Conservation (phyloP, 306 rosid species). For the Comarum palustre region DNA sequence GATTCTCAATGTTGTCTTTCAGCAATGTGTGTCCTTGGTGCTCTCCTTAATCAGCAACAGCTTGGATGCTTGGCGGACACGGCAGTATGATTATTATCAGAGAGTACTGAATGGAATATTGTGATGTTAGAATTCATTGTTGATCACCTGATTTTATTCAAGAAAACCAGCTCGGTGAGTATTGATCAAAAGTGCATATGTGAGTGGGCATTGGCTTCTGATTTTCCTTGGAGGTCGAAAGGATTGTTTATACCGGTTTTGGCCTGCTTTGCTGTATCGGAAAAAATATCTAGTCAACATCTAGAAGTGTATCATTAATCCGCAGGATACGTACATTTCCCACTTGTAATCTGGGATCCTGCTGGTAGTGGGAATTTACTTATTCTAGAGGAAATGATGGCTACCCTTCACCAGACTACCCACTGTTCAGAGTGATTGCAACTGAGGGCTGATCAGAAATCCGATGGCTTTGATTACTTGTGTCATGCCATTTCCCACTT, state of each 20-base stretch:
- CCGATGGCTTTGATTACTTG: constrained; percentile 23
- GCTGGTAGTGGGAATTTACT: constrained; percentile 22
- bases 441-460: constrained; percentile 23
- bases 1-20: constrained; percentile 20
- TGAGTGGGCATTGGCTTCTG: constrained; percentile 42
- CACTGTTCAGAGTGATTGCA: constrained; percentile 47
- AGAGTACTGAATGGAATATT: constrained; percentile 93
- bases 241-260: constrained; percentile 29
- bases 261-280: constrained; percentile 38
- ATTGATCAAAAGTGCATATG: constrained; percentile 24
- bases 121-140: constrained; percentile 43
- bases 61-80: constrained; percentile 98
- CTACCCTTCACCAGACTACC: constrained; percentile 28
- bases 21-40: constrained; percentile 99
- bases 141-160: constrained; percentile 37
- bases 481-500: constrained; percentile 16
- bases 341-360: constrained; percentile 35
- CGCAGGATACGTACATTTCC: constrained; percentile 24
- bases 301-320: constrained; percentile 31
- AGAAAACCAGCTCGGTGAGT: constrained; percentile 33
- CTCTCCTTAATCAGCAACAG: constrained; percentile 96
- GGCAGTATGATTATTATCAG: constrained; percentile 98
- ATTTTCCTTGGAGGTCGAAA: constrained; percentile 22
- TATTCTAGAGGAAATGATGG: constrained; percentile 28
- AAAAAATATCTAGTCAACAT: constrained; percentile 21